phyloP scores from a whole-genome alignment of 164 flowering plant species.

The Magnolia kwangsiensis region DNA sequence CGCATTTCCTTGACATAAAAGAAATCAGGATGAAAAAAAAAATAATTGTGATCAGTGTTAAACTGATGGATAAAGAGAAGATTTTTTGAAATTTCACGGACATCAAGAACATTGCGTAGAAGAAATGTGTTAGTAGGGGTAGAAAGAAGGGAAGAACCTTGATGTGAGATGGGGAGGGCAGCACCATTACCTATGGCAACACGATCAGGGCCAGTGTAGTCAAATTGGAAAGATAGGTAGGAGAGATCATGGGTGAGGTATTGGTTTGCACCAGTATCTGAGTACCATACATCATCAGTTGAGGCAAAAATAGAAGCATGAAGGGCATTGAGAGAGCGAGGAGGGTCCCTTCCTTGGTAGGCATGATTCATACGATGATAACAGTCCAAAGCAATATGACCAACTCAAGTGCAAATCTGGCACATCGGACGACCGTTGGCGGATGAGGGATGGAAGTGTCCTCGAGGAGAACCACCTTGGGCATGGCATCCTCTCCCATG shows the following conservation, averaged over 20 bases:
- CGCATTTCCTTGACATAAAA: not conserved
- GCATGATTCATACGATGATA: too few species aligned
- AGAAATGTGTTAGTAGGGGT: not conserved
- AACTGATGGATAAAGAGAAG: not conserved
- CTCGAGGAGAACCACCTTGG: too few species aligned
- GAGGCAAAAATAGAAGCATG: too few species aligned
- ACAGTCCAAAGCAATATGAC: too few species aligned
- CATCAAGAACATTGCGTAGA: not conserved
- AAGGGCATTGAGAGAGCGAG: too few species aligned
- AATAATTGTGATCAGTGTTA: not conserved
- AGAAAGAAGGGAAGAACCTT: not conserved
- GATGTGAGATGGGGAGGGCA: not conserved
- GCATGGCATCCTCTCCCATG: too few species aligned
- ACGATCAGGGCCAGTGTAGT: not conserved
- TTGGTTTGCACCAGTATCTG: not conserved
- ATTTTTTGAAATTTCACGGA: not conserved
- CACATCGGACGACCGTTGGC: too few species aligned
- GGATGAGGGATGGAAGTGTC: too few species aligned
- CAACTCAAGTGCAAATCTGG: too few species aligned
- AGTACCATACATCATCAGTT: not conserved
- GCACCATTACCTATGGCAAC: not conserved
- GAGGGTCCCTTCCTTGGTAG: too few species aligned
- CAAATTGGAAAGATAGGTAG: not conserved
- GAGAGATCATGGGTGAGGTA: not conserved
- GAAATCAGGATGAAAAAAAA: not conserved